These are phyloP conservation scores for Chlorencoelia australis DNA, from an alignment of 2,329 filamentous ascomycete species.

Conservation along the genomic window DNA sequence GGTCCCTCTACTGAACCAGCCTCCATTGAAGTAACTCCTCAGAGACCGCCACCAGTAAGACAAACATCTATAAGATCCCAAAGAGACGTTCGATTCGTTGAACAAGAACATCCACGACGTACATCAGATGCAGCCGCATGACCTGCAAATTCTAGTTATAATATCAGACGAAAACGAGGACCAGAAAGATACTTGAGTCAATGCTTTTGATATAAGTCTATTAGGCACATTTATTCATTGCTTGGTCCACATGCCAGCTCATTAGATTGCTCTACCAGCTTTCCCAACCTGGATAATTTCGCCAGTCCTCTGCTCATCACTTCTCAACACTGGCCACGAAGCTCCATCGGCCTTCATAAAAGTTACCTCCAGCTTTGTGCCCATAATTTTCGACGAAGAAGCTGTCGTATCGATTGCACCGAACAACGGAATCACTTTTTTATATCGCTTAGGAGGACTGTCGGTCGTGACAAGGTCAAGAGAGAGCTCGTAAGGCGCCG, in stretches of 20 bases:
- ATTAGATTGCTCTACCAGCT: slow-evolving; percentile 41
- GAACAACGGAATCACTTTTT: slow-evolving; percentile 63
- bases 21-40: too few relatives aligned
- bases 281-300: slow-evolving; percentile 86
- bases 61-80: too few relatives aligned
- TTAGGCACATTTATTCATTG: too few relatives aligned
- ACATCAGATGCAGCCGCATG: too few relatives aligned
- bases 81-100: too few relatives aligned
- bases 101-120: too few relatives aligned
- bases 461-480: slow-evolving; percentile 84
- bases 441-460: slow-evolving; percentile 64
- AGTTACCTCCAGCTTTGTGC: slow-evolving; percentile 60
- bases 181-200: too few relatives aligned
- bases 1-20: too few relatives aligned
- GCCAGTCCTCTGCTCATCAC: slow-evolving; percentile 53
- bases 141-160: too few relatives aligned
- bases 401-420: slow-evolving; percentile 60
- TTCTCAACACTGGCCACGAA: slow-evolving; percentile 59
- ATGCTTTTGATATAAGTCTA: too few relatives aligned
- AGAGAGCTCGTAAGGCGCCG: slow-evolving; percentile 46
- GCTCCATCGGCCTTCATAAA: slow-evolving; percentile 52
- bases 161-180: too few relatives aligned
- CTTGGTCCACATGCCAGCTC: background rate
- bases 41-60: too few relatives aligned
- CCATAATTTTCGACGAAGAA: slow-evolving; percentile 55